Evolutionary conservation across 352 stramenopile genomes (phyloP).

Genomic region (Elongisporangium senticosum): DNA sequence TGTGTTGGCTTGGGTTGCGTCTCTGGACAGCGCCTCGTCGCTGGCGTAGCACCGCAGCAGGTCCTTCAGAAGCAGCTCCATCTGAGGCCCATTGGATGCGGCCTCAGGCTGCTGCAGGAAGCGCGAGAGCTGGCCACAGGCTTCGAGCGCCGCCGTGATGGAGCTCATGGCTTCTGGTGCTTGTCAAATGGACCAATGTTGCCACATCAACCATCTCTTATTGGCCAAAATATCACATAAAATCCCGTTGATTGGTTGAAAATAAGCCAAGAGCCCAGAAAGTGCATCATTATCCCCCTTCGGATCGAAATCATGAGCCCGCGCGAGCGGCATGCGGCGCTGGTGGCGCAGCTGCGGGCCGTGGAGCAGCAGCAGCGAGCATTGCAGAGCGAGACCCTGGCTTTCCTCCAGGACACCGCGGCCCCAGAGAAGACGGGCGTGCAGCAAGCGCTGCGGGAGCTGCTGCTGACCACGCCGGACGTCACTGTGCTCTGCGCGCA

Average conservation of each 20-base stretch:
- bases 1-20: neutral
- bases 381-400: slow-evolving; percentile 22
- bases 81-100: neutral
- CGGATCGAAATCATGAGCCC: slow-evolving; percentile 15
- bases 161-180: neutral
- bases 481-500: slow-evolving; percentile 67
- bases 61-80: slow-evolving; percentile 19
- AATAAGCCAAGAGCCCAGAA: neutral
- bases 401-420: slow-evolving; percentile 31
- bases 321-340: slow-evolving; percentile 46
- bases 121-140: slow-evolving; percentile 34
- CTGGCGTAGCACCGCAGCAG: slow-evolving; percentile 22
- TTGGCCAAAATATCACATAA: slow-evolving; percentile 7
- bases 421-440: slow-evolving; percentile 51
- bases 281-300: slow-evolving; percentile 1
- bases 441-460: slow-evolving; percentile 39
- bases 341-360: slow-evolving; percentile 44
- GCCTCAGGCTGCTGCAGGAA: slow-evolving; percentile 34
- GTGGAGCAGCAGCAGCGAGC: slow-evolving; percentile 40
- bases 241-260: slow-evolving; percentile 10
- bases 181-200: neutral
- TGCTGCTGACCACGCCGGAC: slow-evolving; percentile 56
- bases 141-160: neutral
- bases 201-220: slow-evolving; percentile 5
- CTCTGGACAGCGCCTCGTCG: neutral